These are phyloP conservation scores for Forsythia suspensa DNA, from an alignment of 257 asterid species.

Conservation along the genomic window DNA sequence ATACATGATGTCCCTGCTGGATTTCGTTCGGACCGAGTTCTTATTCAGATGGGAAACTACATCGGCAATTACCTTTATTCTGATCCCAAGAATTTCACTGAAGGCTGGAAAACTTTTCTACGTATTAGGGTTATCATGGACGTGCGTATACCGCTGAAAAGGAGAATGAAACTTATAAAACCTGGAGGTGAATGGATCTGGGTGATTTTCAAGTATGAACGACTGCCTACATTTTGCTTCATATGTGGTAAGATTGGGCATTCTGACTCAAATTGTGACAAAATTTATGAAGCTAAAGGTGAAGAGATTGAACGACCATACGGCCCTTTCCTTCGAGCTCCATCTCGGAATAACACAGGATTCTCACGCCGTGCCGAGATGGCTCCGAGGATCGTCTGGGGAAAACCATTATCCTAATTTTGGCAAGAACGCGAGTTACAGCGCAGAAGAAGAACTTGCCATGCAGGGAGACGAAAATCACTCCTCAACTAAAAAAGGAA, in stretches of 20 bases:
- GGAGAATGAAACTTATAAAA: no score
- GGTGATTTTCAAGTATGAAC: background rate
- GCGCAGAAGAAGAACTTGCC: no score
- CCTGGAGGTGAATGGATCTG: background rate
- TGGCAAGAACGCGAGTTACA: no score
- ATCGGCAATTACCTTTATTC: background rate
- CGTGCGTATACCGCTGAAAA: background rate
- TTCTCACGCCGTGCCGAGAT: no score
- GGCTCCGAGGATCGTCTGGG: no score
- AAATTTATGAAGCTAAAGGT: background rate
- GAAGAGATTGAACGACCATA: background rate
- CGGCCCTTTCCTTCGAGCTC: background rate
- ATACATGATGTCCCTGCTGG: background rate
- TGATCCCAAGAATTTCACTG: background rate
- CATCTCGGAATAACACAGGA: no score
- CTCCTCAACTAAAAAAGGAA: no score
- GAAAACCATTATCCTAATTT: no score
- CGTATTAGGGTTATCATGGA: background rate
- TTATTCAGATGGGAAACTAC: background rate
- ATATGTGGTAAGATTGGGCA: no score
- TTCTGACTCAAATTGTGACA: background rate
- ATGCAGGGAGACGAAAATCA: no score
- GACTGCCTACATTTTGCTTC: background rate
- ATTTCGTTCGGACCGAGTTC: background rate
- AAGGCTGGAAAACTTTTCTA: background rate